These are phyloP conservation scores for Microcos paniculata DNA, from an alignment of 345 rosid genomes.

Conservation along the genomic window DNA sequence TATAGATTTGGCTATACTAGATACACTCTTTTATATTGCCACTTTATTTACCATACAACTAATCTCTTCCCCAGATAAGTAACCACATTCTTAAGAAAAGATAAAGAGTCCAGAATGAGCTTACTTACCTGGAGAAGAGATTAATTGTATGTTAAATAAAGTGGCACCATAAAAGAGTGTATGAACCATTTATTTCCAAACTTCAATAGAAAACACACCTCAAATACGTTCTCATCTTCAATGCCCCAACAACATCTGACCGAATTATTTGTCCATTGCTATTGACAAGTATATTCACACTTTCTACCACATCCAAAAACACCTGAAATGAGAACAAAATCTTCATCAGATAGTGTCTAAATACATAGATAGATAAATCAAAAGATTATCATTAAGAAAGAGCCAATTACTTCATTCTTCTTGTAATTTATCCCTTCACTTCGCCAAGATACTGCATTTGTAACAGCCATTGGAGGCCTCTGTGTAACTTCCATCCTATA, in stretches of 20 bases:
- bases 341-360: conserved; percentile 13
- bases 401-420: conserved; percentile 77
- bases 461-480: conserved; percentile 99
- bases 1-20: neutral
- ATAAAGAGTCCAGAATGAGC: too few species aligned
- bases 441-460: conserved; percentile 98
- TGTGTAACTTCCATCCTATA: conserved; percentile 94
- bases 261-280: conserved; percentile 92
- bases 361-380: conserved; percentile 16
- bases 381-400: neutral
- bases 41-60: neutral
- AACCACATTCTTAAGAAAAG: neutral
- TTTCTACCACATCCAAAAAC: conserved; percentile 93
- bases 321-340: conserved; percentile 49
- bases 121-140: too few species aligned
- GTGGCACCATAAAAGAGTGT: too few species aligned
- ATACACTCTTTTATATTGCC: conserved; percentile 8
- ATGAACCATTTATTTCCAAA: neutral
- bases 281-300: conserved; percentile 92
- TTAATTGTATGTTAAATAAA: too few species aligned
- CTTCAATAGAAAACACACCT: conserved; percentile 45
- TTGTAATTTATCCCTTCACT: conserved; percentile 89
- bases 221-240: conserved; percentile 96
- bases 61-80: neutral
- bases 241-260: conserved; percentile 96